These are phyloP conservation scores for Aureobasidium musti DNA, from an alignment of 2,329 filamentous ascomycete species.

Conservation along the genomic window DNA sequence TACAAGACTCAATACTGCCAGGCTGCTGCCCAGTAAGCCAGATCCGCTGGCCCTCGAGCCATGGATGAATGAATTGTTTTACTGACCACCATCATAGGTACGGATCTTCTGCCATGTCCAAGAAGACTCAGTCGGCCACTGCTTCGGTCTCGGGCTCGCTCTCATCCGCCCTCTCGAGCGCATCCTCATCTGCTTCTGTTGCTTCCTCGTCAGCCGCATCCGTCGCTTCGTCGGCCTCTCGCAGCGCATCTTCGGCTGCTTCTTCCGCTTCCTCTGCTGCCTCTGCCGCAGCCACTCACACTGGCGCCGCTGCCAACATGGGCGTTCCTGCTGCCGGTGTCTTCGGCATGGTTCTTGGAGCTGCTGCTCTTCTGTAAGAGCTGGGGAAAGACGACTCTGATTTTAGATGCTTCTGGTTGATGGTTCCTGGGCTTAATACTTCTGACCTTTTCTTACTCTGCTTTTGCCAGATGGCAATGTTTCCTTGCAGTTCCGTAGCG, in stretches of 20 bases:
- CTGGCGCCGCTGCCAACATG: constrained; percentile 29
- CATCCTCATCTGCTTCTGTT: background rate
- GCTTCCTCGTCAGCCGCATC: constrained; percentile 3
- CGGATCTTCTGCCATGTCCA: constrained; percentile 18
- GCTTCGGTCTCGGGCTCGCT: constrained; percentile 11
- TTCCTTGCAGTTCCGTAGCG: constrained; percentile 2
- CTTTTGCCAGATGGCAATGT: background rate
- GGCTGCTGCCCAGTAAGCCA: constrained; percentile 28
- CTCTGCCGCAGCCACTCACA: constrained; percentile 3
- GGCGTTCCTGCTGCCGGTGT: constrained; percentile 26
- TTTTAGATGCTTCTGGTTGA: background rate
- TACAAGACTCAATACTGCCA: constrained; percentile 29
- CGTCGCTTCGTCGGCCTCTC: background rate
- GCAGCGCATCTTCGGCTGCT: background rate
- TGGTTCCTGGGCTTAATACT: background rate
- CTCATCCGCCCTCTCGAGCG: constrained; percentile 7
- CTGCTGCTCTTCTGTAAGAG: constrained; percentile 30
- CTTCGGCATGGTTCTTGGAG: constrained; percentile 27
- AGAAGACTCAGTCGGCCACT: background rate
- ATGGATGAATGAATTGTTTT: background rate
- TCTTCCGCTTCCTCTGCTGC: background rate
- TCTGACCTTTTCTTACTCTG: background rate
- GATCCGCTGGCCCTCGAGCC: too few relatives aligned
- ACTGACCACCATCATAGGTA: constrained; percentile 1
- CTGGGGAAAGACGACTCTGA: background rate